A percentile compares a stretch with the other conserved stretches of the same genome.
phyloP scores from a whole-genome alignment of 2,329 filamentous ascomycete genomes.

The Neopestalotiopsis clavispora region DNA sequence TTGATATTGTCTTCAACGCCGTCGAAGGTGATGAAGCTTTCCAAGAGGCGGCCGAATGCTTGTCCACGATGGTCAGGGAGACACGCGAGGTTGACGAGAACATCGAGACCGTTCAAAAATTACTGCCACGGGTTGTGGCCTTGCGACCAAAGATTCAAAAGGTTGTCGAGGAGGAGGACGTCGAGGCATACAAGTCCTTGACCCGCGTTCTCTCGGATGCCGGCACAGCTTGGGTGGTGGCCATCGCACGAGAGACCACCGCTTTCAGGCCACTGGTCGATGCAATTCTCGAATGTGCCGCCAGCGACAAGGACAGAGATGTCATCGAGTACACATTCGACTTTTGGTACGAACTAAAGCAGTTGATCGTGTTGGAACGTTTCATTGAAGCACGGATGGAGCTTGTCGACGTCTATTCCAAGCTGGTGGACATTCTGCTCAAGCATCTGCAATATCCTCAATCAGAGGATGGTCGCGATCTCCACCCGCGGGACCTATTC shows the following conservation, averaged over 20 bases:
- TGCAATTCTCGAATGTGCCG: constrained; percentile 88
- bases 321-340: constrained; percentile 92
- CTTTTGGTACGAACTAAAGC: constrained; percentile 99
- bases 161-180: constrained; percentile 79
- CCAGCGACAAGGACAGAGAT: constrained; percentile 85
- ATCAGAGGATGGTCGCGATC: constrained; percentile 73
- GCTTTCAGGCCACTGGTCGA: constrained; percentile 88
- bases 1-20: constrained; percentile 80
- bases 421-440: constrained; percentile 91
- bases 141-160: constrained; percentile 78
- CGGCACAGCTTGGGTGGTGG: constrained; percentile 90
- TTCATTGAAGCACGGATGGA: constrained; percentile 83
- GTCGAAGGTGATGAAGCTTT: constrained; percentile 78
- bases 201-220: constrained; percentile 92
- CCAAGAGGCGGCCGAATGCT: constrained; percentile 87
- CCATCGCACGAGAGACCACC: constrained; percentile 82
- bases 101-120: constrained; percentile 76
- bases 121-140: constrained; percentile 81
- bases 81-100: constrained; percentile 94
- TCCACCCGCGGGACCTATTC: constrained; percentile 72
- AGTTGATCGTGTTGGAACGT: constrained; percentile 88
- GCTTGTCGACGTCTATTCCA: constrained; percentile 82
- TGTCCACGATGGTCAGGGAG: constrained; percentile 90
- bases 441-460: constrained; percentile 86
- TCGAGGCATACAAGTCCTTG: constrained; percentile 83